Conservation (phyloP, 2,329 filamentous ascomycete species). For the Aspergillaceae sp. region DNA sequence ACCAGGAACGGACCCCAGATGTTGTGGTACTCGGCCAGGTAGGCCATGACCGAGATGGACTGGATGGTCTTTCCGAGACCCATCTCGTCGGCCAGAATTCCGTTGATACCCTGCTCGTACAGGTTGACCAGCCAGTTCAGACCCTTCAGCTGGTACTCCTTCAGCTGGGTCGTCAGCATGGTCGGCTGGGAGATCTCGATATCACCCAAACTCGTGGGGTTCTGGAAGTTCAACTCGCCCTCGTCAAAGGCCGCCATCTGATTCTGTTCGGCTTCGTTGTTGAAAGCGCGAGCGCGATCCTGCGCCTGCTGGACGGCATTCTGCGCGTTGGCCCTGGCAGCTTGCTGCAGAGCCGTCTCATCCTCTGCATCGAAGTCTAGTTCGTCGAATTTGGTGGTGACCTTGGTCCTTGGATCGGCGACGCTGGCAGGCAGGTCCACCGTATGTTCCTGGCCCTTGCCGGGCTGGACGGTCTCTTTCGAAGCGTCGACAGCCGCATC, state of each 20-base stretch:
- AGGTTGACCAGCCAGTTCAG: constrained; percentile 98
- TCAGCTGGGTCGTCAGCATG: constrained; percentile 85
- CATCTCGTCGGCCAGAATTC: constrained; percentile 98
- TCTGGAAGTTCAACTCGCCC: constrained; percentile 99
- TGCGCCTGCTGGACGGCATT: constrained; percentile 92
- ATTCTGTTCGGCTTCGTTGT: constrained; percentile 45
- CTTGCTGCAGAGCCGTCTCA: constrained; percentile 68
- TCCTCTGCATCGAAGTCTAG: constrained; percentile 95
- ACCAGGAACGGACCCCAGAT: constrained; percentile 98
- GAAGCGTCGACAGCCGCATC: constrained; percentile 60
- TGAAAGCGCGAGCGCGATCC: constrained; percentile 86
- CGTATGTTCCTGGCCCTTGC: constrained; percentile 30
- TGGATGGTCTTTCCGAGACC: constrained; percentile 98
- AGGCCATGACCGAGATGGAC: constrained; percentile 98
- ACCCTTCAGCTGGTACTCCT: constrained; percentile 98
- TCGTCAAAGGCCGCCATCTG: constrained; percentile 72
- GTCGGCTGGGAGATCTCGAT: constrained; percentile 92
- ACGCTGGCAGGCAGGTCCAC: constrained; percentile 42
- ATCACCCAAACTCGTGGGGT: constrained; percentile 87
- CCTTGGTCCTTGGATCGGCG: constrained; percentile 53
- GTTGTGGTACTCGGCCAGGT: constrained; percentile 92
- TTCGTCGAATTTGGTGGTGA: constrained; percentile 90
- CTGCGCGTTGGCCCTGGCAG: constrained; percentile 91
- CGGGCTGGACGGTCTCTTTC: constrained; percentile 32
- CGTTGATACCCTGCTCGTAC: constrained; percentile 99